Percentiles rank a stretch among this genome's conserved stretches.
Conservation (phyloP, 139 green algal genomes). For the Coelastrella sp. region DNA sequence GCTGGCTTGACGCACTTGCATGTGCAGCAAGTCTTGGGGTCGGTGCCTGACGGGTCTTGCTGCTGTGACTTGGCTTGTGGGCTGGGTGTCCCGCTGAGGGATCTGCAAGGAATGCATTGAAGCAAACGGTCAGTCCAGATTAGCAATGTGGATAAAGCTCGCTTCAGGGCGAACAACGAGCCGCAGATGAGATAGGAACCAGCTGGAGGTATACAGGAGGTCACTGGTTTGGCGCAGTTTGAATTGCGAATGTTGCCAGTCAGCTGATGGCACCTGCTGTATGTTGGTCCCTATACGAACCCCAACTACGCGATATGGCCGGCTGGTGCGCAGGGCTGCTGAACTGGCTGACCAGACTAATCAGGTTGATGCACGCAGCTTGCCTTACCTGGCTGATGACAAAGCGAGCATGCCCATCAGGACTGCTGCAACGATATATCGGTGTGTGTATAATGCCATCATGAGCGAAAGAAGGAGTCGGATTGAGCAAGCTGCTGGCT, state of each 20-base stretch:
- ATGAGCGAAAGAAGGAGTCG: not conserved
- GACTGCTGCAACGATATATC: not conserved
- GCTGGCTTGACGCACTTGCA: constrained; percentile 28
- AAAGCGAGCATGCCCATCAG: not conserved
- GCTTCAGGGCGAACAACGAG: no score
- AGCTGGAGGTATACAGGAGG: no score
- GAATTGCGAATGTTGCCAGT: no score
- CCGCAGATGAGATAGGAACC: no score
- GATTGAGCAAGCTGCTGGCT: not conserved
- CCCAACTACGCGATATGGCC: not conserved
- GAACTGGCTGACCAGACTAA: not conserved
- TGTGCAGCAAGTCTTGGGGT: constrained; percentile 28
- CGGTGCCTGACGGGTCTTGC: not conserved
- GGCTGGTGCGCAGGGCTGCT: not conserved
- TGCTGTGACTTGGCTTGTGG: not conserved
- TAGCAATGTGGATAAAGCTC: no score
- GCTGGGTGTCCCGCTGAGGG: not conserved
- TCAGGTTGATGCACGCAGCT: not conserved
- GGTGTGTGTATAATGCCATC: not conserved
- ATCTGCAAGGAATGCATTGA: no score
- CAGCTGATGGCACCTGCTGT: no score
- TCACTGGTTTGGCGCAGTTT: no score
- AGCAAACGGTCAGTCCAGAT: no score
- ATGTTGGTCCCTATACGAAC: no score
- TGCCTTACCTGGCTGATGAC: not conserved